These are phyloP conservation scores for Protomyces inouyei DNA, from an alignment of 1,139 yeast species.

Conservation along the genomic window DNA sequence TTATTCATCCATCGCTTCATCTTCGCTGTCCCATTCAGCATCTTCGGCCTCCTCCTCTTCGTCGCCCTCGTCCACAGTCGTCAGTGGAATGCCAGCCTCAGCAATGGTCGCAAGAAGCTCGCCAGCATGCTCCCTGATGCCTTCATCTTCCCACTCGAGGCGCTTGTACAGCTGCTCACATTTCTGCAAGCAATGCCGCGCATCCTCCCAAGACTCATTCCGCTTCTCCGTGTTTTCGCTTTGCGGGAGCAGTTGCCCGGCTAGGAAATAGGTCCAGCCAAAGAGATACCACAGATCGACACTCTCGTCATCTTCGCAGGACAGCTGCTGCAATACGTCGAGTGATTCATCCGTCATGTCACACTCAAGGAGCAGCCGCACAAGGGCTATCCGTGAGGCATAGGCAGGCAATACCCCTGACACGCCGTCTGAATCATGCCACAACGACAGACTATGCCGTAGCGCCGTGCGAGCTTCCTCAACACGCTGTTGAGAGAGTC, in stretches of 20 bases:
- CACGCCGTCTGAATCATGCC: conserved; percentile 9
- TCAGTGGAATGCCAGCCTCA: conserved; percentile 15
- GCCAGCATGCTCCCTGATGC: conserved; percentile 28
- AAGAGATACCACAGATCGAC: conserved; percentile 29
- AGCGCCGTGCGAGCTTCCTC: conserved; percentile 72
- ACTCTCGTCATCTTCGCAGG: conserved; percentile 28
- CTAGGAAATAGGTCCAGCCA: conserved; percentile 28
- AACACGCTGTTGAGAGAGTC: conserved; percentile 77
- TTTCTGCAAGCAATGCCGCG: conserved; percentile 24
- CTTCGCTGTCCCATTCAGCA: conserved; percentile 25
- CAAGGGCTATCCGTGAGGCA: conserved; percentile 24
- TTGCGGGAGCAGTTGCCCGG: conserved; percentile 1
- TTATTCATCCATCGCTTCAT: conserved; percentile 23
- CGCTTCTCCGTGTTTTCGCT: conserved; percentile 10
- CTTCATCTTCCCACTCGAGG: conserved; percentile 27
- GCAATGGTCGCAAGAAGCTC: conserved; percentile 25
- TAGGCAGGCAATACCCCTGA: conserved; percentile 23
- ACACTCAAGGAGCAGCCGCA: conserved; percentile 26
- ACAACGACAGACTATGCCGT: conserved; percentile 10
- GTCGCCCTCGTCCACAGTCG: conserved; percentile 1
- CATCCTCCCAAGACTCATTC: conserved; percentile 27
- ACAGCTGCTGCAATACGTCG: conserved; percentile 20
- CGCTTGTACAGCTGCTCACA: conserved; percentile 20
- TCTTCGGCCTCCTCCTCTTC: conserved; percentile 1
- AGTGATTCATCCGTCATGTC: conserved; percentile 23